Evolutionary conservation across 169 alveolate species (phyloP).

Genomic region (Eimeria nieschulzi): DNA sequence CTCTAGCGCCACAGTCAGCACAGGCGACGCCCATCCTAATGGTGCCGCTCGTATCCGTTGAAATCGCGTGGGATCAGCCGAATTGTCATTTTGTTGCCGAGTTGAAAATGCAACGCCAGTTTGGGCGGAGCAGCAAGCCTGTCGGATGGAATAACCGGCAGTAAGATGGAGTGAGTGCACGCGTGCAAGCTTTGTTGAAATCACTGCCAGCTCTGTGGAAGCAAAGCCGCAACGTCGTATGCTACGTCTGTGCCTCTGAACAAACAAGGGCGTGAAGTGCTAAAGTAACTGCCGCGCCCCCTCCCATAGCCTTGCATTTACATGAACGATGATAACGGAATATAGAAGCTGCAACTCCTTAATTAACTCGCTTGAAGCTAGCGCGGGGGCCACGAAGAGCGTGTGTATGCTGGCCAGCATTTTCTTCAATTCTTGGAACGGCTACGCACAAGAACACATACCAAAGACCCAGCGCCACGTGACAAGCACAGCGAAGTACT

Average conservation of each 20-base stretch:
- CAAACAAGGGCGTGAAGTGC: too few species aligned
- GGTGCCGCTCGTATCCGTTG: conserved; percentile 56
- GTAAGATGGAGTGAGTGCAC: too few species aligned
- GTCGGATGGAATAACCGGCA: too few species aligned
- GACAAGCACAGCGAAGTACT: not conserved
- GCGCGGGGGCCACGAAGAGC: conserved; percentile 50
- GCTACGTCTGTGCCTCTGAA: too few species aligned
- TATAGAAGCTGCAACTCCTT: conserved; percentile 52
- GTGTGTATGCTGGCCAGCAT: conserved; percentile 37
- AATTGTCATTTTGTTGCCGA: conserved; percentile 15
- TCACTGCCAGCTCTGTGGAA: too few species aligned
- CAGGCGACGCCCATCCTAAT: conserved; percentile 58
- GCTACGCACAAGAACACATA: not conserved
- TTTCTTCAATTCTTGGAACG: conserved; percentile 48
- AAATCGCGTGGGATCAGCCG: not conserved
- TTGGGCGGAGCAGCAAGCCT: conserved; percentile 59
- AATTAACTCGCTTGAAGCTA: conserved; percentile 47
- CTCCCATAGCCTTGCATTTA: not conserved
- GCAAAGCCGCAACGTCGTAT: too few species aligned
- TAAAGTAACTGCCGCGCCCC: too few species aligned
- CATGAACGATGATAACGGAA: conserved; percentile 47
- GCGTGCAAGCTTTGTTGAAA: too few species aligned
- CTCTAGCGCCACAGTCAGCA: conserved; percentile 23
- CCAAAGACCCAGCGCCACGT: not conserved
- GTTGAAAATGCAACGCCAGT: conserved; percentile 51